Evolutionary conservation across 768 basidiomycete species (phyloP).

Genomic region (Rhizopogon vulgaris): DNA sequence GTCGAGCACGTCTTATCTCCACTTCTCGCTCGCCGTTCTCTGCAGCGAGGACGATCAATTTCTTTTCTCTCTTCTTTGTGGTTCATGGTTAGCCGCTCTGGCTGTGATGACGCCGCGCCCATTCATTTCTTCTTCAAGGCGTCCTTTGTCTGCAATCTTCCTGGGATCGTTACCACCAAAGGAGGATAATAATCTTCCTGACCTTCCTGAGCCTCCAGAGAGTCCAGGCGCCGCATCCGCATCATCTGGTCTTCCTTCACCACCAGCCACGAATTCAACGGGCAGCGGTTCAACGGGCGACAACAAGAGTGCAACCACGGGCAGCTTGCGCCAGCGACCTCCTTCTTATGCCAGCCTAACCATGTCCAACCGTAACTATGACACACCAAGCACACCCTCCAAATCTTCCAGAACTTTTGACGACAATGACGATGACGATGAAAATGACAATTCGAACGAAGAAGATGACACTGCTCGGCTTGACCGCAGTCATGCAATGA

Average conservation of each 20-base stretch:
- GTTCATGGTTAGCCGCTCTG: slow-evolving; percentile 22
- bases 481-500: slow-evolving; percentile 29
- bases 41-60: slow-evolving; percentile 10
- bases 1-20: slow-evolving; percentile 15
- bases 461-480: slow-evolving; percentile 63
- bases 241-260: slow-evolving; percentile 71
- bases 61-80: slow-evolving; percentile 9
- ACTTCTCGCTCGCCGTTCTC: slow-evolving; percentile 19
- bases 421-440: slow-evolving; percentile 46
- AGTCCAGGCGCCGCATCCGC: slow-evolving; percentile 47
- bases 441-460: slow-evolving; percentile 44
- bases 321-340: slow-evolving; percentile 33
- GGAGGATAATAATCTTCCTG: slow-evolving; percentile 43
- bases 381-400: slow-evolving; percentile 24
- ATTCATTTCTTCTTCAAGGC: slow-evolving; percentile 34
- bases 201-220: slow-evolving; percentile 63
- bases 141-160: slow-evolving; percentile 60
- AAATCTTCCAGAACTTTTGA: slow-evolving; percentile 24
- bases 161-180: slow-evolving; percentile 39
- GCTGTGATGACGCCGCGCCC: slow-evolving; percentile 48
- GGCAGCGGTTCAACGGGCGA: slow-evolving; percentile 74
- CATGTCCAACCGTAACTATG: slow-evolving; percentile 36
- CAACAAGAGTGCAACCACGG: slow-evolving; percentile 37
- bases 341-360: slow-evolving; percentile 23
- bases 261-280: slow-evolving; percentile 81